Evolutionary conservation across 1,139 yeast species (phyloP).

Genomic region (Taphrina communis): DNA sequence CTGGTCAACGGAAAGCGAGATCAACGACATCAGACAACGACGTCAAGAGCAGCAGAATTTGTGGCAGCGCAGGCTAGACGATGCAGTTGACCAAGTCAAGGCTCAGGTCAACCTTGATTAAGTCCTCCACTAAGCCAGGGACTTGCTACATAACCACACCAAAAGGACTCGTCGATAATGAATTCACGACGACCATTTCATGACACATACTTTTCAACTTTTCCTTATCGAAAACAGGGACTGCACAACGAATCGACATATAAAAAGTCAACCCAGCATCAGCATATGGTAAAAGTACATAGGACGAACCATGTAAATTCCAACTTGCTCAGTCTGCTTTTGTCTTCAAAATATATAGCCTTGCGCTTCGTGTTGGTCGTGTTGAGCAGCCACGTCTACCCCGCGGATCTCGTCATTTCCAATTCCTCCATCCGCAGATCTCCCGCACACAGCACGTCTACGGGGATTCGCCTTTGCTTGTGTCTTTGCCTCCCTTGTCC

Average conservation of each 20-base stretch:
- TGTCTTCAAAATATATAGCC: background rate
- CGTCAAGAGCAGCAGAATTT: slow-evolving; percentile 35
- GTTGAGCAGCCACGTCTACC: background rate
- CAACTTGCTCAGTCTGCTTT: too few species aligned
- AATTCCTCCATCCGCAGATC: background rate
- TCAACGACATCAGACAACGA: slow-evolving; percentile 29
- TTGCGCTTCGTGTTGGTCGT: slow-evolving; percentile 3
- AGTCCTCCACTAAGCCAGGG: background rate
- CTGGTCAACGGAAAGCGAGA: slow-evolving; percentile 41
- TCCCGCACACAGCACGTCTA: background rate
- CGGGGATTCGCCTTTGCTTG: too few species aligned
- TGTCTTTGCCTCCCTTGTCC: too few species aligned
- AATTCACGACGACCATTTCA: slow-evolving; percentile 2
- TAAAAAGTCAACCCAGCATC: background rate
- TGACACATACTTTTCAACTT: background rate
- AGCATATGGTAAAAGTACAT: background rate
- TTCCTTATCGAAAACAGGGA: background rate
- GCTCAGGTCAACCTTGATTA: slow-evolving; percentile 7
- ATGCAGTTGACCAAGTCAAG: slow-evolving; percentile 49
- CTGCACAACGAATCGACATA: background rate
- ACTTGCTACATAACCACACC: background rate
- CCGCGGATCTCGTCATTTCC: slow-evolving; percentile 13
- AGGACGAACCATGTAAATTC: background rate
- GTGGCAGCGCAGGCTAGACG: slow-evolving; percentile 57
- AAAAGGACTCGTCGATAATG: background rate